Base-by-base conservation (phyloP, 179 eudicot species). In the Heliamphora pulchella region DNA sequence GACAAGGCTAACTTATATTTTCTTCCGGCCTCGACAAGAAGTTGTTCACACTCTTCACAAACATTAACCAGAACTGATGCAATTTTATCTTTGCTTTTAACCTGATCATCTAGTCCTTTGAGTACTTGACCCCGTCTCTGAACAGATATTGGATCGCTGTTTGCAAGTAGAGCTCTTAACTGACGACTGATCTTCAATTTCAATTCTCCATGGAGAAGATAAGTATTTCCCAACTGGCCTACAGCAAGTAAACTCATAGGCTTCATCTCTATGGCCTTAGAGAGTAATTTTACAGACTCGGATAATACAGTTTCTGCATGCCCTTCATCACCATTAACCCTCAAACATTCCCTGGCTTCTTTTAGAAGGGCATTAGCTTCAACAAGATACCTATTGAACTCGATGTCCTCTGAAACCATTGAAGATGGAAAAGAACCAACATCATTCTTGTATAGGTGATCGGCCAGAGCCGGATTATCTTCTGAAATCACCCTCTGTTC, bases 231-330 rank as follows among this genome's bases (percentile, higher is more conserved):
- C 85, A 95, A 84, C 81, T 91, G 99, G 69, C 98, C 99, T 64
- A 92, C 87, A 46, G 97, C 98, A 76, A 93, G 85, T 76, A 95
- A 90, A 82, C 99, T 95, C 99, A 94, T 87, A 43, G 99, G 99
- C 83, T 93, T 92, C 87, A 93, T 86, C 47, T 90, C 86, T 77
- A 88, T 85, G 76, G 99, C 99, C 87, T 86, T 87, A 2, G 91
- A 81, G 41, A 93, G 94, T 83, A 95, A 84, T 14, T 79, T 68
- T 46, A 98, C 88, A 77, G 97, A 88, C 50, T 90, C 84, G 63
- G 83, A 79, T 58, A 95, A 82, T 85, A 85, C 86, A 78, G 87
- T 84, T 83, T 95, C 98, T 4, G 88, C 90, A 15, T 79, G 71
- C 10, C 66, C 74, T 79, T 91, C 90, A 70, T 89, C 84, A 61